A percentile compares a stretch with the other conserved stretches of the same genome.
These are phyloP conservation scores for Galerina marginata DNA, from an alignment of 768 basidiomycete genomes.

Conservation along the genomic window DNA sequence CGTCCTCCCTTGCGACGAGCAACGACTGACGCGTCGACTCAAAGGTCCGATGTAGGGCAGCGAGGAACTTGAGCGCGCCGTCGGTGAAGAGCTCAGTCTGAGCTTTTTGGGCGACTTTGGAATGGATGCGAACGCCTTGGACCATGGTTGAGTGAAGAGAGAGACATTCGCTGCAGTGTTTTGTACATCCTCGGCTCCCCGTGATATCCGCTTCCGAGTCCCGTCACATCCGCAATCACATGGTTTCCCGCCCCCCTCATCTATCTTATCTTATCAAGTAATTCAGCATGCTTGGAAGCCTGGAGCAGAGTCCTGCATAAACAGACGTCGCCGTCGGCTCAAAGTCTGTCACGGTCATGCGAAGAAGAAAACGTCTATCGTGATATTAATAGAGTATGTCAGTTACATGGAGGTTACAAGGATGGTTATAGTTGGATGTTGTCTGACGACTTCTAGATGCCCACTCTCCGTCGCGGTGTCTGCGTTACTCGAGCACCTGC, in stretches of 20 bases:
- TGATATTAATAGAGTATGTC: too few species aligned
- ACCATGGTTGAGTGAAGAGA: slow-evolving; percentile 49
- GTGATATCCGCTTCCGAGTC: slow-evolving; percentile 38
- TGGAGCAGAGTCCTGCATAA: too few species aligned
- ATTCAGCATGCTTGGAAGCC: not conserved
- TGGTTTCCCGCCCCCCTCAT: slow-evolving; percentile 11
- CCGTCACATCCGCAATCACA: slow-evolving; percentile 40
- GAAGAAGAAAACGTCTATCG: too few species aligned
- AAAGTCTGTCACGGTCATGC: too few species aligned
- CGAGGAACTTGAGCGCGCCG: slow-evolving; percentile 87
- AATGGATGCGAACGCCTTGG: slow-evolving; percentile 68
- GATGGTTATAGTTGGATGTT: too few species aligned
- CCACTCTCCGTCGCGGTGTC: slow-evolving; percentile 76
- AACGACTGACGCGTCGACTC: slow-evolving; percentile 84
- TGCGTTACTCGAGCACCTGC: slow-evolving; percentile 68
- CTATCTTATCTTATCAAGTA: not conserved
- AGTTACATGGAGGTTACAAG: too few species aligned
- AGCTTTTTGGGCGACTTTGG: slow-evolving; percentile 62
- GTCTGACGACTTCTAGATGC: slow-evolving; percentile 50
- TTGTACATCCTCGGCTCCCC: slow-evolving; percentile 45
- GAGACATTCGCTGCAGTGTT: slow-evolving; percentile 30
- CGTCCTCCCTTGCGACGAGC: slow-evolving; percentile 77
- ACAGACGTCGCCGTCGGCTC: too few species aligned
- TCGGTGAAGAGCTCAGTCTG: slow-evolving; percentile 85
- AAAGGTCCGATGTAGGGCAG: slow-evolving; percentile 93